Evolutionary conservation across 164 flowering plant genomes (phyloP), one percentile per base, ranked within the genome.

Genomic region (Vitis rotundifolia): DNA sequence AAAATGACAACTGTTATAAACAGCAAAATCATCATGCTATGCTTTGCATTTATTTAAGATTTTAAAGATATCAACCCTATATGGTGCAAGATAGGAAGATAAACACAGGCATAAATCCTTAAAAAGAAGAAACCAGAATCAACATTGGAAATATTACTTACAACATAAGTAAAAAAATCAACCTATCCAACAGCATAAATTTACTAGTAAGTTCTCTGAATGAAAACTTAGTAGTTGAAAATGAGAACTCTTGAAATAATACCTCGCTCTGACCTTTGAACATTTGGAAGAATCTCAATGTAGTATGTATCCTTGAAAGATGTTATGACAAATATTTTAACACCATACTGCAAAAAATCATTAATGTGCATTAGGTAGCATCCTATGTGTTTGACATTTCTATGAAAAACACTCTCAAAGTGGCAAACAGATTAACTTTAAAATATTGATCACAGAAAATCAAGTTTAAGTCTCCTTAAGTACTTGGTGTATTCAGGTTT

Each of bases 281-380:
- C 18, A 11, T 22, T 49, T 15, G 58, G 53, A 50, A 61, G 59
- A 9, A 62, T 62, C 50, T 31, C 49, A 12, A 37, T 61, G 47
- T 28, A 61, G 48, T 49, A 61, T 28, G 64, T 61, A 29, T 61
- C 64, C 48, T 61, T 61, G n/a, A 61, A 61, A 22, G 64, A 61
- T 9, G 22, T 28, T 22, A 16, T 12, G 13, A 59, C 37, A 55
- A 67, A 49, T 59, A 19, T 12, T 15, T 54, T n/a, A 15, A 44
- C 11, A 26, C 59, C 57, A 67, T 54, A 67, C 60, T 14, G 57
- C 1, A 52, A 28, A 3, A 53, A 13, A 53, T 53, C 56, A 53
- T 53, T 53, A 53, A 53, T n/a, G n/a, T 53, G 56, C 56, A 53
- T 53, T 53, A 53, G 56, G n/a, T n/a, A 53, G 15, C 56, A 53